Evolutionary conservation across 805 yeast genomes (phyloP), one percentile per base, ranked within the genome.

Genomic region (Metschnikowia lachancei): DNA sequence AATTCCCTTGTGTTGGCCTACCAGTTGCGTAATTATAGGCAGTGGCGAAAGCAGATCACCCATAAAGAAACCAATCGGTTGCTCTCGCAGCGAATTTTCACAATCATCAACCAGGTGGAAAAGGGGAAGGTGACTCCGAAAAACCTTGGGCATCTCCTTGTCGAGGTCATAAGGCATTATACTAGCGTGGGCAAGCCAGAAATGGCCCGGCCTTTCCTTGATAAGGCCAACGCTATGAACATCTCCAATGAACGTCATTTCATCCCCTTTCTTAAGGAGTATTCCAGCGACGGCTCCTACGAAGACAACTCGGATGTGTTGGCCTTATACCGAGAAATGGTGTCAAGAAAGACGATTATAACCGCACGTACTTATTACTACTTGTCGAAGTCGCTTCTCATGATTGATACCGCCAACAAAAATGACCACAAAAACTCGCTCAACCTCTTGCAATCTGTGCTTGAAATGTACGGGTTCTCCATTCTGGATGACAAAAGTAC

Each of bases 281-380:
- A 57, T 41, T 47, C 62, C 4, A 36, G 45, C 4, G 43, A 41
- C 17, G 50, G 50, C 9, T 53, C 58, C 5, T 55, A 53, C 33
- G 58, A 55, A 20, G 53, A 58, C 12, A 52, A 60, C 39, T 51
- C 62, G 1, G 53, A 59, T 20, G 59, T 66, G 10, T 54, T 70
- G 39, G 57, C 61, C 12, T 30, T 67, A 5, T 70, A 69, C 48
- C 60, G 64, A 37, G 59, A 61, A 19, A 69, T 72, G 75, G 68
- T 61, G 3, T 52, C 54, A 3, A 45, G 42, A 7, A 59, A 61
- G 13, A 49, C 68, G 7, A 42, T 46, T 4, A 53, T 65, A 7
- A 47, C 69, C 3, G 51, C 69, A 0, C 54, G 56, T 31, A 63
- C 71, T 0, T 70, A 70, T 47, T 56, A 57, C 19, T 59, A 53